Evolutionary conservation across 2,329 filamentous ascomycete genomes (phyloP), one percentile per base, ranked within the genome.

Genomic region (Septoria linicola): DNA sequence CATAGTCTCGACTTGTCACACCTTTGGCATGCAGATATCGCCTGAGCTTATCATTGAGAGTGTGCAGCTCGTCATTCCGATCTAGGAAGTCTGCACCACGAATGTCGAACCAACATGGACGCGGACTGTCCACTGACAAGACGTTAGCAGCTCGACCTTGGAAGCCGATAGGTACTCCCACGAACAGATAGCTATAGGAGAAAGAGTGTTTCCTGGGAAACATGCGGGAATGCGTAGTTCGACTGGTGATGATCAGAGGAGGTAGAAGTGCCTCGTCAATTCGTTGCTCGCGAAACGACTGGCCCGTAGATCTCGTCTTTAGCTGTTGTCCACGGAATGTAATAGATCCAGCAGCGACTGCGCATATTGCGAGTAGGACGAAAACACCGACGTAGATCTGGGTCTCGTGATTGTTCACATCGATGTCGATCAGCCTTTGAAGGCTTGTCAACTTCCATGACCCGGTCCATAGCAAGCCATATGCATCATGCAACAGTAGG

Each of bases 191-290:
- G 0, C 84, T 83, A 64, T 89, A 88, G 1, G 73, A 73, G 63
- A 91, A 90, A 0, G 77, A 77, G 64, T 89, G 83, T 52, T 78
- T 80, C 63, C 81, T 76, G 0, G 87, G 87, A 51, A 85, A 83
- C n/a, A 85, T 65, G 14, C 86, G 76, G 3, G 78, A 73, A 65
- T 90, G 87, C 2, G 77, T 82, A 11, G 83, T 88, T 37, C 72
- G 74, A 60, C 82, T 82, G 6, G 85, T 84, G 35, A 89, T 80
- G 10, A 90, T 69, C 49, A 82, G 69, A 2, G 80, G 77, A 44
- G 69, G 68, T 8, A 70, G 53, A 6, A 67, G 54, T 23, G 65
- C 60, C 44, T 68, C 65, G 11, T 66, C 63, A 43, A 67, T 68
- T 3, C 46, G 53, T 27, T 59, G 59, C 48, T 51, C 47, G 25